Evolutionary conservation across 306 rosid species (phyloP).

Genomic region (Vigna hirtella): DNA sequence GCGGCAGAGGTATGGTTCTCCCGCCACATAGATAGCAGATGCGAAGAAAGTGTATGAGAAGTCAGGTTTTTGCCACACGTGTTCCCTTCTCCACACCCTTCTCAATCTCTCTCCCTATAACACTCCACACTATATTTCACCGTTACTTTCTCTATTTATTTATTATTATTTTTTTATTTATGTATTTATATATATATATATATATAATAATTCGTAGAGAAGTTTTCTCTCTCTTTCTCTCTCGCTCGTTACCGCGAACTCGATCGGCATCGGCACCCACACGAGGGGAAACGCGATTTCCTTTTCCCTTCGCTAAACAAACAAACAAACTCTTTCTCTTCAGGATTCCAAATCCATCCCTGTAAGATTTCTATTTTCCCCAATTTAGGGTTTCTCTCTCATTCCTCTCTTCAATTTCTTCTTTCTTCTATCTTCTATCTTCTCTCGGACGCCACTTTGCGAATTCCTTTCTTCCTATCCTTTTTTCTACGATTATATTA

Average conservation of each 20-base stretch:
- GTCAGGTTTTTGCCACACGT: slow-evolving; percentile 43
- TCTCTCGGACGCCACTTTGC: background rate
- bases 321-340: background rate
- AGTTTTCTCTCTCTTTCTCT: slow-evolving; percentile 11
- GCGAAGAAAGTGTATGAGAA: slow-evolving; percentile 44
- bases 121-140: slow-evolving; percentile 48
- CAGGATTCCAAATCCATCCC: background rate
- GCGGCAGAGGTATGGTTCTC: slow-evolving; percentile 32
- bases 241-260: slow-evolving; percentile 45
- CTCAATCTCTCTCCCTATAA: slow-evolving; percentile 37
- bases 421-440: background rate
- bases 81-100: slow-evolving; percentile 44
- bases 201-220: slow-evolving; percentile 1
- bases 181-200: background rate
- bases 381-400: slow-evolving; percentile 58
- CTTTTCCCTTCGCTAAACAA: slow-evolving; percentile 15
- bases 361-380: background rate
- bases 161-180: background rate
- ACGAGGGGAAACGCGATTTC: slow-evolving; percentile 45
- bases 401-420: slow-evolving; percentile 9
- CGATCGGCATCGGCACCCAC: slow-evolving; percentile 66
- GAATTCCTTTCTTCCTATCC: slow-evolving; percentile 15
- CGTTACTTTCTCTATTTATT: slow-evolving; percentile 18
- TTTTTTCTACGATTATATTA: background rate
- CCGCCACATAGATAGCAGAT: slow-evolving; percentile 56